These are phyloP conservation scores for Amaranthus palmeri DNA, from an alignment of 148 eudicot genomes.

Conservation along the genomic window DNA sequence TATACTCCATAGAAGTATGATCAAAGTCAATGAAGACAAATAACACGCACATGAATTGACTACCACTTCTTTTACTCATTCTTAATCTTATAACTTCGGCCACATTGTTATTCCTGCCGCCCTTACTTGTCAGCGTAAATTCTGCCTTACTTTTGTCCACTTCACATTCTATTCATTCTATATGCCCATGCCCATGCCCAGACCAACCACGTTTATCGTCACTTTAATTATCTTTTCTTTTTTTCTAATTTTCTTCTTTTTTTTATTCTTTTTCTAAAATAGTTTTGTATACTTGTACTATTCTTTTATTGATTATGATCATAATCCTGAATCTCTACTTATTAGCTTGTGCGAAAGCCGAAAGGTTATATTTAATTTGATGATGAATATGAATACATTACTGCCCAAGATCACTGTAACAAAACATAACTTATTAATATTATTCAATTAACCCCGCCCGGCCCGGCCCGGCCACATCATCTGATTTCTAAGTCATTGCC, in stretches of 20 bases:
- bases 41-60: neutral
- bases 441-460: too few species aligned
- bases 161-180: neutral
- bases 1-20: too few species aligned
- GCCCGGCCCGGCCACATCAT: too few species aligned
- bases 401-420: too few species aligned
- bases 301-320: too few species aligned
- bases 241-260: neutral
- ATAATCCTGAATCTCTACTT: too few species aligned
- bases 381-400: too few species aligned
- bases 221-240: neutral
- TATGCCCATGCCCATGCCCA: neutral
- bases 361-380: too few species aligned
- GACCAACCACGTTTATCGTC: neutral
- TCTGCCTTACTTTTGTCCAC: neutral
- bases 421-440: too few species aligned
- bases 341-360: too few species aligned
- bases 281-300: too few species aligned
- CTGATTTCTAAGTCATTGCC: too few species aligned
- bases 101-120: constrained; percentile 12
- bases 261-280: neutral
- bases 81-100: constrained; percentile 13
- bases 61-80: neutral
- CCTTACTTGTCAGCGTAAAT: constrained; percentile 7
- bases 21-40: constrained; percentile 7